Evolutionary conservation across 148 eudicot species (phyloP).

Genomic region (Salicornia ramosissima): DNA sequence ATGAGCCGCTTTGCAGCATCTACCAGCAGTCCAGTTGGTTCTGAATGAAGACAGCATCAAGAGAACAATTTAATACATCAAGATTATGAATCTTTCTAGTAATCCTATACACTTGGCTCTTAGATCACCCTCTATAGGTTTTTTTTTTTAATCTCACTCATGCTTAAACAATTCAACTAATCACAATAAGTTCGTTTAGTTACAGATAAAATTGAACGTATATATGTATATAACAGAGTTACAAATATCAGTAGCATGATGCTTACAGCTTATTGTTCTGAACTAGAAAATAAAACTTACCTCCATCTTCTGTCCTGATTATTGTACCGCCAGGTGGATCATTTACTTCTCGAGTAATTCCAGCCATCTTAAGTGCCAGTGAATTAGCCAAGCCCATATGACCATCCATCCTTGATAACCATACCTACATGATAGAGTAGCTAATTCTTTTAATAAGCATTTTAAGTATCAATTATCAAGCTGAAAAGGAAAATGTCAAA

Average conservation of each 20-base stretch:
- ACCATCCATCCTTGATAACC: slow-evolving; percentile 89
- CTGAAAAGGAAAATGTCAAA: slow-evolving; percentile 1
- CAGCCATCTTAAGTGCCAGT: slow-evolving; percentile 69
- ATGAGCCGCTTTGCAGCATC: slow-evolving; percentile 86
- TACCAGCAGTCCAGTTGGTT: slow-evolving; percentile 86
- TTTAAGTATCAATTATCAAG: neutral
- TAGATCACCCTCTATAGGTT: no score
- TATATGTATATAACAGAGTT: no score
- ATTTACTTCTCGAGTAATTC: slow-evolving; percentile 46
- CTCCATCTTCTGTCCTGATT: slow-evolving; percentile 48
- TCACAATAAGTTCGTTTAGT: no score
- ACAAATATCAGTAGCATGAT: no score
- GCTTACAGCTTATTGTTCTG: no score
- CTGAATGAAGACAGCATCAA: slow-evolving; percentile 35
- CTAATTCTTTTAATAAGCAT: slow-evolving; percentile 2
- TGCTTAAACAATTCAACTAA: no score
- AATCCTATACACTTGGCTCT: no score
- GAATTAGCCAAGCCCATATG: slow-evolving; percentile 97
- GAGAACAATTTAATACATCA: neutral
- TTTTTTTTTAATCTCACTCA: no score
- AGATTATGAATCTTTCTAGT: no score
- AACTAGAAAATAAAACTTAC: slow-evolving; percentile 36
- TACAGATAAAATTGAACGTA: no score
- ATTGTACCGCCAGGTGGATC: slow-evolving; percentile 80
- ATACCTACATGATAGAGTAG: slow-evolving; percentile 47